Conservation (phyloP, 2,329 filamentous ascomycete genomes). For the Fonsecaea multimorphosa region DNA sequence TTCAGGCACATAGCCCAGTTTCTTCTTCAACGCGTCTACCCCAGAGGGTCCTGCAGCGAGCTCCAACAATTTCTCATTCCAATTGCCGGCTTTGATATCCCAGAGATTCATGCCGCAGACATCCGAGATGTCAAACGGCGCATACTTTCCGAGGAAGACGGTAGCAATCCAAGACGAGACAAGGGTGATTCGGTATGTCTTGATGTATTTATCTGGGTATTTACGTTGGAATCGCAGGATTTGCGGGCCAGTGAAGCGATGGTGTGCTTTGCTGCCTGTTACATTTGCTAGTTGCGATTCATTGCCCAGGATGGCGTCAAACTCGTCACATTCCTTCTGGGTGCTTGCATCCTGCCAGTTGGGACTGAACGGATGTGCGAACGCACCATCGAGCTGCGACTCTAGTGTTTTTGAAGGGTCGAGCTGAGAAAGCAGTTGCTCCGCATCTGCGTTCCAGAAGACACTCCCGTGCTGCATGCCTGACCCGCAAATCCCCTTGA, state of each 20-base stretch:
- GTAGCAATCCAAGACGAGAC: constrained; percentile 96
- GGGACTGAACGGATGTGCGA: constrained; percentile 85
- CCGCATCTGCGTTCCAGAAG: constrained; percentile 80
- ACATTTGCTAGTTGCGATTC: constrained; percentile 73
- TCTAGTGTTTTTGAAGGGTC: constrained; percentile 67
- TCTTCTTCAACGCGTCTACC: constrained; percentile 70
- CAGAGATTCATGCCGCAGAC: constrained; percentile 97
- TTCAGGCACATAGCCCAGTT: constrained; percentile 78
- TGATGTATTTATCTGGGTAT: constrained; percentile 78
- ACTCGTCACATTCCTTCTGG: constrained; percentile 86
- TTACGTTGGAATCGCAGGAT: constrained; percentile 86
- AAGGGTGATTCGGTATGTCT: constrained; percentile 84
- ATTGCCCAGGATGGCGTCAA: constrained; percentile 74
- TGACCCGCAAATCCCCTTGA: constrained; percentile 85
- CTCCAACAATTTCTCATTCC: constrained; percentile 75
- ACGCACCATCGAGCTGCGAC: constrained; percentile 73
- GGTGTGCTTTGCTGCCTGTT: constrained; percentile 93
- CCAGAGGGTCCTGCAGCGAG: constrained; percentile 73
- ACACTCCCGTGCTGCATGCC: constrained; percentile 98
- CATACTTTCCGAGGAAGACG: constrained; percentile 80
- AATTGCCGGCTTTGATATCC: constrained; percentile 78
- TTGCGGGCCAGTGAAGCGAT: constrained; percentile 97
- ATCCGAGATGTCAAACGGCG: constrained; percentile 91
- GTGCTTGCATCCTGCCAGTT: constrained; percentile 99
- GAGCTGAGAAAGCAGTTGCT: constrained; percentile 66